phyloP scores from a whole-genome alignment of 225 moss, liverwort and hornwort species.

The Lunularia cruciata region DNA sequence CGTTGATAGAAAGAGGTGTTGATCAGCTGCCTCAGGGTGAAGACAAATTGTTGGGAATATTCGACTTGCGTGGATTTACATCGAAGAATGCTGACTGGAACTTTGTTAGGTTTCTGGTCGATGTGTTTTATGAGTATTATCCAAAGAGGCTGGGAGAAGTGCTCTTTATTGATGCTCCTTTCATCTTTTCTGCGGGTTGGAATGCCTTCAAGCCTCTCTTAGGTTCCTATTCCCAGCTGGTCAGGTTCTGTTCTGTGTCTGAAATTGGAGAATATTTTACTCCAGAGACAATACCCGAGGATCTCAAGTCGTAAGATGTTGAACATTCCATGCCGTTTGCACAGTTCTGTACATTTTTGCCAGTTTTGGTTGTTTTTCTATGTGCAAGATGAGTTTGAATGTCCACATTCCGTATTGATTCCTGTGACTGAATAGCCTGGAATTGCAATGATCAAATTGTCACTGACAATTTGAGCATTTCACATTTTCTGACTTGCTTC shows the following conservation, averaged over 20 bases:
- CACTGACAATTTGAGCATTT: too few relatives aligned
- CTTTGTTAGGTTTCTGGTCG: constrained; percentile 75
- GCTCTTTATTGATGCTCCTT: constrained; percentile 74
- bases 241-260: constrained; percentile 32
- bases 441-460: too few relatives aligned
- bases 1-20: constrained; percentile 68
- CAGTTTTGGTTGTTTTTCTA: not conserved
- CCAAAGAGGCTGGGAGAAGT: constrained; percentile 80
- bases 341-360: not conserved
- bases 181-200: constrained; percentile 82
- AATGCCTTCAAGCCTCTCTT: constrained; percentile 64
- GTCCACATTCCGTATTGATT: too few relatives aligned
- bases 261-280: constrained; percentile 40
- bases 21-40: constrained; percentile 55
- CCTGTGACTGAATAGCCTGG: too few relatives aligned
- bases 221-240: constrained; percentile 67
- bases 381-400: too few relatives aligned
- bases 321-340: not conserved
- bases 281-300: constrained; percentile 31
- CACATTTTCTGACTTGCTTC: too few relatives aligned
- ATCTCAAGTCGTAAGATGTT: constrained; percentile 17
- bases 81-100: constrained; percentile 70
- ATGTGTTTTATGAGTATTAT: constrained; percentile 77
- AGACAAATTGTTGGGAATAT: constrained; percentile 70
- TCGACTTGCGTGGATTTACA: constrained; percentile 69